phyloP scores from a whole-genome alignment of 116 monocot species.

The Cymodocea nodosa region DNA sequence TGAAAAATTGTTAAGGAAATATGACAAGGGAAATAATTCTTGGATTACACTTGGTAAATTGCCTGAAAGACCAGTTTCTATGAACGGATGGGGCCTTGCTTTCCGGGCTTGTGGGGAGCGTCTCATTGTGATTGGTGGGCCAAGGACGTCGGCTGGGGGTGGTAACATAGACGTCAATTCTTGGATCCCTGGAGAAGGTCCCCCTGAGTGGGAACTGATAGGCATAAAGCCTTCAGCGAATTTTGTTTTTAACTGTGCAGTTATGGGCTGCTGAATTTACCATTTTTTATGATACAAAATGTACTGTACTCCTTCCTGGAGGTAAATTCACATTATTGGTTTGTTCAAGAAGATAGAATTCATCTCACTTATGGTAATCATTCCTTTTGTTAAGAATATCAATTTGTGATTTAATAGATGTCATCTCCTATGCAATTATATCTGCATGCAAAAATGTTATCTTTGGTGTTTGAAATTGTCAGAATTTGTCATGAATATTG shows the following conservation, averaged over 20 bases:
- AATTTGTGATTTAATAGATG: constrained; percentile 24
- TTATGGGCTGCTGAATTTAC: constrained; percentile 55
- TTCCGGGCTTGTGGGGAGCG: constrained; percentile 83
- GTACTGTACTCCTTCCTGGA: constrained; percentile 4
- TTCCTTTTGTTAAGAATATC: constrained; percentile 17
- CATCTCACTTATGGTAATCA: constrained; percentile 23
- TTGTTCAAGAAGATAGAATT: constrained; percentile 17
- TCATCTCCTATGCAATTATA: constrained; percentile 10
- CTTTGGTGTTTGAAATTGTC: not conserved
- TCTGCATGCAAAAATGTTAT: not conserved
- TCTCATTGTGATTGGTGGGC: constrained; percentile 77
- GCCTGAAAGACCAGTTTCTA: constrained; percentile 75
- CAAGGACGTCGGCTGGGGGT: constrained; percentile 28
- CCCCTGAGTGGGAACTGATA: constrained; percentile 52
- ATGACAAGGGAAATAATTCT: constrained; percentile 47
- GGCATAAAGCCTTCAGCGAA: constrained; percentile 43
- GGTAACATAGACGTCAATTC: constrained; percentile 68
- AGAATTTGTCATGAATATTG: too few relatives aligned
- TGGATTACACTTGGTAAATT: constrained; percentile 74
- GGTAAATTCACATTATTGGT: constrained; percentile 20
- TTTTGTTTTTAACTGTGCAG: constrained; percentile 67
- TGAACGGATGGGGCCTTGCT: constrained; percentile 96
- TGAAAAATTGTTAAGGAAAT: constrained; percentile 56
- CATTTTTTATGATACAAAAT: constrained; percentile 12
- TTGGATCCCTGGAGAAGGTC: constrained; percentile 59